phyloP scores from a whole-genome alignment of 306 rosid genomes.

The Begonia loranthoides region DNA sequence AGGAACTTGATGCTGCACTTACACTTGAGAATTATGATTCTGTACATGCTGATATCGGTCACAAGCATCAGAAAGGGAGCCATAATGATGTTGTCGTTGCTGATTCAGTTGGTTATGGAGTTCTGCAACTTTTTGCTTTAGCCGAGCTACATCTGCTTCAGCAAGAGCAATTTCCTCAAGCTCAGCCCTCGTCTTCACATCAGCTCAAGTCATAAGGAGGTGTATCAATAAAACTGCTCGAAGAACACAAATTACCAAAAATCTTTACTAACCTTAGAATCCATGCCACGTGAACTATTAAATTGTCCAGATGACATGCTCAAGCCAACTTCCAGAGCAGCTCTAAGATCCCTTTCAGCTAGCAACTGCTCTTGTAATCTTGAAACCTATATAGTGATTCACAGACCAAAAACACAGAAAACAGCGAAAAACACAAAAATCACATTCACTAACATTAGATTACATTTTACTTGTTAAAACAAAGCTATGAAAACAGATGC shows the following conservation, averaged over 20 bases:
- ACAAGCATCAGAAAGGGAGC: conserved; percentile 74
- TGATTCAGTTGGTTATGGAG: conserved; percentile 97
- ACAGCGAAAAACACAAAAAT: no score
- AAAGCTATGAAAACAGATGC: no score
- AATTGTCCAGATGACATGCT: conserved; percentile 95
- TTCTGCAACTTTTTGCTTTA: conserved; percentile 98
- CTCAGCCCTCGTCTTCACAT: conserved; percentile 85
- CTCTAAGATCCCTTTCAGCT: conserved; percentile 99
- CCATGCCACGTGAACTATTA: conserved; percentile 81
- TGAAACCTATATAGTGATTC: conserved; percentile 54
- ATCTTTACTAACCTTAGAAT: conserved; percentile 63
- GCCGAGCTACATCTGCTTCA: conserved; percentile 96
- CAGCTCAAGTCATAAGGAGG: conserved; percentile 25
- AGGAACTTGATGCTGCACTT: conserved; percentile 23
- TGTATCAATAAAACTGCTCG: conserved; percentile 6
- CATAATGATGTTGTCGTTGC: conserved; percentile 89
- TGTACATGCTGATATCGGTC: conserved; percentile 77
- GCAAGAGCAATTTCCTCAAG: conserved; percentile 99
- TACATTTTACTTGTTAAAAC: no score
- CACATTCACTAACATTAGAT: no score
- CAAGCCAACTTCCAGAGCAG: conserved; percentile 95
- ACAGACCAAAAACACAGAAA: no score
- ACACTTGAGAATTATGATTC: conserved; percentile 73
- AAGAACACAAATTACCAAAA: conserved; percentile 1
- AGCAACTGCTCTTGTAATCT: conserved; percentile 99